These are phyloP conservation scores for Cucumis sativus DNA, from an alignment of 306 rosid species.

Conservation along the genomic window DNA sequence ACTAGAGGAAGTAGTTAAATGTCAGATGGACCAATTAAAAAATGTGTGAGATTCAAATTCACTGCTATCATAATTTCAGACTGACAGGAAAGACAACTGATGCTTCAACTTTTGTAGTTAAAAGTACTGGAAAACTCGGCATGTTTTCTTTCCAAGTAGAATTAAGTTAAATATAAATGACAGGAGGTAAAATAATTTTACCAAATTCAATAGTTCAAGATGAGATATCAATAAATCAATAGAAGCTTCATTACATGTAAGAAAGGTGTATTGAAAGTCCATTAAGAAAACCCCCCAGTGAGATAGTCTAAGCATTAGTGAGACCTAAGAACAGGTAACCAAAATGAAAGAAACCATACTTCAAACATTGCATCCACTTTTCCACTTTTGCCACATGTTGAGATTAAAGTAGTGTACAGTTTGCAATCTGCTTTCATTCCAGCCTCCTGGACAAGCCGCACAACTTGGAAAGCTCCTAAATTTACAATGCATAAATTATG, in stretches of 20 bases:
- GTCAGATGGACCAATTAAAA: background rate
- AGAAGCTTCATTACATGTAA: background rate
- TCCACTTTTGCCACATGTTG: conserved; percentile 87
- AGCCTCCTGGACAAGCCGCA: conserved; percentile 71
- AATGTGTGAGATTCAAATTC: background rate
- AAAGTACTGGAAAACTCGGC: background rate
- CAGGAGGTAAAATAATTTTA: background rate
- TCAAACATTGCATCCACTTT: conserved; percentile 91
- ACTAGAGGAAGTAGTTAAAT: background rate
- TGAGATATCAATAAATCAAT: background rate
- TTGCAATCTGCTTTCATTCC: conserved; percentile 77
- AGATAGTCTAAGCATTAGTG: background rate
- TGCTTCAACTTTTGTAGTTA: background rate
- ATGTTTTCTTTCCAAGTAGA: background rate
- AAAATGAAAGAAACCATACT: conserved; percentile 43
- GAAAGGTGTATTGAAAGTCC: background rate
- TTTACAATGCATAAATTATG: conserved; percentile 17
- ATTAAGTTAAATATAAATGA: background rate
- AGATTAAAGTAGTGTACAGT: conserved; percentile 90
- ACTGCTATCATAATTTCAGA: background rate
- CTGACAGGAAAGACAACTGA: background rate
- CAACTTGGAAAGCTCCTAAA: conserved; percentile 85
- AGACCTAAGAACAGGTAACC: conserved; percentile 10
- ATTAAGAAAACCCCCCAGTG: background rate
- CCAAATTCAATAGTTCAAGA: background rate